phyloP scores from a whole-genome alignment of 1,139 yeast genomes.

The Chernovozyma sophiae-reginae region DNA sequence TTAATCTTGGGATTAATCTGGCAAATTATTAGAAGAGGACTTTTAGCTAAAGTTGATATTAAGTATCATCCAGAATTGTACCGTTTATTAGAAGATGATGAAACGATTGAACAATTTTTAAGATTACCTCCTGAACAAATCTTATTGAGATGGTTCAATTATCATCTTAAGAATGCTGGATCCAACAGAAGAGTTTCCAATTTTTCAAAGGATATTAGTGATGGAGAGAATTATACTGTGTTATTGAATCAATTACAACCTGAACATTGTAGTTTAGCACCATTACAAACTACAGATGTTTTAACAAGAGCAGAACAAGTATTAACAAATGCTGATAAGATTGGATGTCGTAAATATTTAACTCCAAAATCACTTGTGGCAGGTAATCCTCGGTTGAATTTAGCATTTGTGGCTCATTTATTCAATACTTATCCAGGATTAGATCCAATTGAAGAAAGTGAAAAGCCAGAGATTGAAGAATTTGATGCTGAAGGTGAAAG shows the following conservation, averaged over 20 bases:
- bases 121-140: constrained; percentile 98
- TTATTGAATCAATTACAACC: constrained; percentile 87
- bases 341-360: constrained; percentile 89
- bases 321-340: constrained; percentile 79
- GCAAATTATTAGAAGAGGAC: constrained; percentile 97
- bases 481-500: constrained; percentile 99
- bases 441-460: constrained; percentile 91
- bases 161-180: constrained; percentile 90
- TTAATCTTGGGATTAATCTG: constrained; percentile 92
- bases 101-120: constrained; percentile 91
- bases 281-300: constrained; percentile 72
- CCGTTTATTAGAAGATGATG: constrained; percentile 92
- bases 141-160: constrained; percentile 94
- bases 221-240: constrained; percentile 93
- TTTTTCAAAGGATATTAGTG: constrained; percentile 83
- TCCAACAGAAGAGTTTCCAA: constrained; percentile 83
- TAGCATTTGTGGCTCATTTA: constrained; percentile 95
- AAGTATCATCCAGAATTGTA: constrained; percentile 95
- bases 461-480: constrained; percentile 84
- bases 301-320: constrained; percentile 83
- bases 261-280: constrained; percentile 71
- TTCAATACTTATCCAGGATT: constrained; percentile 96
- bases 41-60: constrained; percentile 90
- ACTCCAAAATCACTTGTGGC: constrained; percentile 91
- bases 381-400: constrained; percentile 93